phyloP scores from a whole-genome alignment of 176 grass and related monocot genomes.

The Aegilops bicornis region DNA sequence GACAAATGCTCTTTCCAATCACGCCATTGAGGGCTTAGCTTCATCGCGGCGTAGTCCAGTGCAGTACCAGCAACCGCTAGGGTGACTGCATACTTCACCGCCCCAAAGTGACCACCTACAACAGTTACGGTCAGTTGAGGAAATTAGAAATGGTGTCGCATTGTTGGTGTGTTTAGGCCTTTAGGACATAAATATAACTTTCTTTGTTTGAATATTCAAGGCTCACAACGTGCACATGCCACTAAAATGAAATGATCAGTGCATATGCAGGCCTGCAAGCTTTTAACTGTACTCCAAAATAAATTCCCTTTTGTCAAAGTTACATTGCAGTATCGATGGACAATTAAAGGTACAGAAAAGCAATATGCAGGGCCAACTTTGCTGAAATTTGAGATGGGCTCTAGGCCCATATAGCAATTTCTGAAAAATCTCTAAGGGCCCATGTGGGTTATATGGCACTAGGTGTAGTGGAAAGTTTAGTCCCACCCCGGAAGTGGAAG shows the following conservation, averaged over 20 bases:
- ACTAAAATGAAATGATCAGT: neutral
- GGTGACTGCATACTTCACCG: constrained; percentile 59
- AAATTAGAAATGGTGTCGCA: neutral
- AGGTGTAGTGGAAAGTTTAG: too few species aligned
- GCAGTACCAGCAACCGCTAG: constrained; percentile 68
- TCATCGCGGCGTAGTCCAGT: constrained; percentile 52
- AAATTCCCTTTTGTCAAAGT: neutral
- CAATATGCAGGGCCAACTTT: neutral
- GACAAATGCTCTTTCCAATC: constrained; percentile 11
- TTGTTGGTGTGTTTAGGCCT: neutral
- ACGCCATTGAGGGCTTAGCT: constrained; percentile 47
- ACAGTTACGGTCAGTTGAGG: neutral
- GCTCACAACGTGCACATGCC: neutral
- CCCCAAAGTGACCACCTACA: constrained; percentile 80
- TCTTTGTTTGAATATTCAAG: neutral
- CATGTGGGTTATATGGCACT: too few species aligned
- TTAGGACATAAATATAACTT: neutral
- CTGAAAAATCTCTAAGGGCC: too few species aligned
- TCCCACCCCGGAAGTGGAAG: too few species aligned
- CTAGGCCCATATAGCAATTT: too few species aligned
- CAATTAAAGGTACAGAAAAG: neutral
- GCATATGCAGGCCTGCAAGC: neutral
- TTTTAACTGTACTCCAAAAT: neutral
- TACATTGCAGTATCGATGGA: neutral
- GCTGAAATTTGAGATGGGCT: too few species aligned